These are phyloP conservation scores for Lycium barbarum DNA, from an alignment of 257 asterid genomes.

Conservation along the genomic window DNA sequence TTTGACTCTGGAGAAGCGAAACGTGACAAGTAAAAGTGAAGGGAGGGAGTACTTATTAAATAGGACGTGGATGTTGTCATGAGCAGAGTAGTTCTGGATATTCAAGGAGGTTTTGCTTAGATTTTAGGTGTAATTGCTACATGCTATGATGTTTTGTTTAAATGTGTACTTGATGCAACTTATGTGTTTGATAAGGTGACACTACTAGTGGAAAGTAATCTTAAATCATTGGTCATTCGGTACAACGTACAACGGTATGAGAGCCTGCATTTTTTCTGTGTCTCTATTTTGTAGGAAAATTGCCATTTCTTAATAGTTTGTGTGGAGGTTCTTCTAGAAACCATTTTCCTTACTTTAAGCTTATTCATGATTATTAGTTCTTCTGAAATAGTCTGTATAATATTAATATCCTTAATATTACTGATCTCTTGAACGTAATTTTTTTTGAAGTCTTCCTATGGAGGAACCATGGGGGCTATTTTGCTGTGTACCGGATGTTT, in stretches of 20 bases:
- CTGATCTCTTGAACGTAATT: neutral
- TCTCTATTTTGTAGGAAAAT: neutral
- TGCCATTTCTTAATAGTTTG: neutral
- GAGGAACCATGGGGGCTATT: conserved; percentile 28
- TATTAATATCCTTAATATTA: neutral
- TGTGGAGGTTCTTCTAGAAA: conserved; percentile 9
- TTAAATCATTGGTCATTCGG: neutral
- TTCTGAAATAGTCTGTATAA: conserved; percentile 9
- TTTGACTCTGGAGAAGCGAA: no score
- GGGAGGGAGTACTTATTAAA: neutral
- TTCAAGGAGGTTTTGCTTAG: conserved; percentile 3
- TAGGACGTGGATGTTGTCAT: conserved; percentile 20
- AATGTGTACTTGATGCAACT: neutral
- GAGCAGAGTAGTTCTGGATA: conserved; percentile 8
- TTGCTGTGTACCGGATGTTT: conserved; percentile 36
- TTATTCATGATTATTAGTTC: neutral
- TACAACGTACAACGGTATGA: neutral
- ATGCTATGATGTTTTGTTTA: neutral
- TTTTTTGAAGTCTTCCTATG: conserved; percentile 26
- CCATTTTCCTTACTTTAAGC: neutral
- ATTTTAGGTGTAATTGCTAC: neutral
- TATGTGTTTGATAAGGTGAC: neutral
- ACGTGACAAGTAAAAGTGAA: no score
- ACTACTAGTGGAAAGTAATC: neutral
- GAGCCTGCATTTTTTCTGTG: neutral